These are phyloP conservation scores for Oryza punctata DNA, from an alignment of 176 grass and related monocot genomes.

Conservation along the genomic window DNA sequence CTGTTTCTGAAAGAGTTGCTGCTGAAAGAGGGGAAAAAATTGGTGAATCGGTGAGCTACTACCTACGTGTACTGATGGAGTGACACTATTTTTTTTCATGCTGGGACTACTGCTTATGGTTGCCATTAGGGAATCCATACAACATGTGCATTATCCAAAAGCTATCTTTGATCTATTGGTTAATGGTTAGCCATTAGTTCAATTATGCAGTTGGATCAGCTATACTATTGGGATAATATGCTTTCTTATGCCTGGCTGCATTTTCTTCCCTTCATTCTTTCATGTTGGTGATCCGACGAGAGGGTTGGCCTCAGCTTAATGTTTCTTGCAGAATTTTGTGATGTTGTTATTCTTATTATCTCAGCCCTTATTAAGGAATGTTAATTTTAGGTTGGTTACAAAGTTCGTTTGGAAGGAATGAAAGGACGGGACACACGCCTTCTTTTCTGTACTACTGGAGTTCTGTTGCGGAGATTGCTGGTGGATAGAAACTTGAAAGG, in stretches of 20 bases:
- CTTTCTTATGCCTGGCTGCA: not conserved
- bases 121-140: not conserved
- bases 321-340: not conserved
- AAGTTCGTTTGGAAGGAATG: slow-evolving; percentile 97
- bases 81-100: not conserved
- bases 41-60: slow-evolving; percentile 83
- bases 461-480: slow-evolving; percentile 89
- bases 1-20: slow-evolving; percentile 97
- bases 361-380: slow-evolving; percentile 16
- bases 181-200: not conserved
- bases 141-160: not conserved
- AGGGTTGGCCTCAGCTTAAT: not conserved
- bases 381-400: slow-evolving; percentile 69
- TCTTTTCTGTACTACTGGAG: slow-evolving; percentile 95
- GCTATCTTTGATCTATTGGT: not conserved
- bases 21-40: slow-evolving; percentile 98
- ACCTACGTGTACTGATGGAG: slow-evolving; percentile 15
- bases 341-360: slow-evolving; percentile 9
- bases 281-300: slow-evolving; percentile 10
- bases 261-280: not conserved
- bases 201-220: slow-evolving; percentile 7
- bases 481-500: slow-evolving; percentile 91
- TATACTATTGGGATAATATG: not conserved
- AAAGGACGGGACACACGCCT: slow-evolving; percentile 93
- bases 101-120: slow-evolving; percentile 10